Conservation (phyloP, 306 rosid genomes). For the Sicyos baderoa region DNA sequence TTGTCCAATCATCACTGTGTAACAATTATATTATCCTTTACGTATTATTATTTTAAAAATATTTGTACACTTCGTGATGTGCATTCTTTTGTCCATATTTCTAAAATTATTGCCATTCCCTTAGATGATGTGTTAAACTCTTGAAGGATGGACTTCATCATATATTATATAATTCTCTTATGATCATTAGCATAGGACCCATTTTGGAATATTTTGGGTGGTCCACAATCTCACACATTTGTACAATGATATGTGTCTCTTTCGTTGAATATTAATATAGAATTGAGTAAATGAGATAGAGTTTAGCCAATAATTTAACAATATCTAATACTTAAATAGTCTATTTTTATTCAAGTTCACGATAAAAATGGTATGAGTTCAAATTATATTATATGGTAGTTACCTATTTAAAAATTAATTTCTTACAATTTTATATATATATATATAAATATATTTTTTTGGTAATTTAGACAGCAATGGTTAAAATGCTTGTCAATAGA, state of each 20-base stretch:
- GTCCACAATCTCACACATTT: constrained; percentile 17
- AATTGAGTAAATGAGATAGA: background rate
- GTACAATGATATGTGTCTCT: background rate
- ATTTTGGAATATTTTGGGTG: constrained; percentile 1
- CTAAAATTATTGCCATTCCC: constrained; percentile 12
- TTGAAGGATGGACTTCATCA: background rate
- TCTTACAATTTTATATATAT: no score
- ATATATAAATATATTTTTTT: no score
- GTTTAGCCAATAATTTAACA: background rate
- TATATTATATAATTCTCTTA: constrained; percentile 1
- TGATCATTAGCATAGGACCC: constrained; percentile 18
- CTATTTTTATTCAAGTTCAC: no score
- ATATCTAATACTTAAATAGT: background rate
- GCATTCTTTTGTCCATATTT: constrained; percentile 15
- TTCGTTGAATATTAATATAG: background rate
- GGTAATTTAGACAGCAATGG: no score
- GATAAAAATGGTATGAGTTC: no score
- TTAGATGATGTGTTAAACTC: constrained; percentile 7
- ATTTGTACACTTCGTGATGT: background rate
- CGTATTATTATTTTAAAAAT: background rate
- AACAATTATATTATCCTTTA: background rate
- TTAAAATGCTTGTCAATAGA: background rate
- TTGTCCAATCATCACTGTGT: background rate
- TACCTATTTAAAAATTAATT: no score
- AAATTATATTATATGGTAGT: no score